phyloP scores from a whole-genome alignment of 176 grass and related monocot genomes.

The Zizania latifolia region DNA sequence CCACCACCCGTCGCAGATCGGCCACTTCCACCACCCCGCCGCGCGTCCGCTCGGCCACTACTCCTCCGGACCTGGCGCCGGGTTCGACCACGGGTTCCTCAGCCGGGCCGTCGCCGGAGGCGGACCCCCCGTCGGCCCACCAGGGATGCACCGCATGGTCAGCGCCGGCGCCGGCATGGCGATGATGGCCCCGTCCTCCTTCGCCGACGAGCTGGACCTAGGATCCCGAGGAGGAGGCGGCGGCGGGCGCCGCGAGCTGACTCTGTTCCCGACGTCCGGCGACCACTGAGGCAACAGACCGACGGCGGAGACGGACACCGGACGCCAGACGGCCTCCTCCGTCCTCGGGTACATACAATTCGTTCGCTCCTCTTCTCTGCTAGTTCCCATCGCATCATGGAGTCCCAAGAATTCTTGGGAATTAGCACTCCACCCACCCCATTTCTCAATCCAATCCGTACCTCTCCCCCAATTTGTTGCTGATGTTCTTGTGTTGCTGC shows the following conservation, averaged over 20 bases:
- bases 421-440: constrained; percentile 7
- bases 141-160: constrained; percentile 70
- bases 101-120: constrained; percentile 32
- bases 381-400: constrained; percentile 33
- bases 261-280: constrained; percentile 73
- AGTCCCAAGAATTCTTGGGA: constrained; percentile 50
- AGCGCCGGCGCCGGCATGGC: constrained; percentile 30
- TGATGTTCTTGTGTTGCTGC: constrained; percentile 31
- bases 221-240: constrained; percentile 44
- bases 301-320: constrained; percentile 17
- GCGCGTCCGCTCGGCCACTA: constrained; percentile 52
- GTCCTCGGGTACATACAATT: constrained; percentile 57
- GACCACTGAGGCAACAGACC: constrained; percentile 40
- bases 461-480: not conserved
- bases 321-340: not conserved
- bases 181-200: constrained; percentile 45
- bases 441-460: not conserved
- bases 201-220: constrained; percentile 66
- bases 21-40: constrained; percentile 56
- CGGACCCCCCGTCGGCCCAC: constrained; percentile 38
- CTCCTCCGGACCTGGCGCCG: constrained; percentile 26
- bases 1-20: constrained; percentile 63
- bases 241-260: constrained; percentile 57
- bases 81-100: constrained; percentile 70
- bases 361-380: constrained; percentile 33